Evolutionary conservation across 2,329 filamentous ascomycete genomes (phyloP).

Genomic region (Ceratocystis lukuohia): DNA sequence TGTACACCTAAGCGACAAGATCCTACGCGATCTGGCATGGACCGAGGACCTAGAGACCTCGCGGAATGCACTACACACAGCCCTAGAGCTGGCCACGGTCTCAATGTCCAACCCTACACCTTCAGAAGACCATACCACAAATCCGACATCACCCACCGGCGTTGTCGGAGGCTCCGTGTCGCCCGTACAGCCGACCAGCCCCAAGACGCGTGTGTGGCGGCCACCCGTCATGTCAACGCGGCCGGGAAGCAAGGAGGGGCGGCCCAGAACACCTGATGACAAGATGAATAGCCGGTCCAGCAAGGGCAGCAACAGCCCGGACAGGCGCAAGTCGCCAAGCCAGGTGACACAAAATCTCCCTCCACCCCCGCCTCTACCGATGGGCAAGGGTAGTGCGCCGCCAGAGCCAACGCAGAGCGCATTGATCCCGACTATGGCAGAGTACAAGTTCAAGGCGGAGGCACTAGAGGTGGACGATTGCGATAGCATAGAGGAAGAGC

Average conservation of each 20-base stretch:
- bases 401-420: conserved; percentile 16
- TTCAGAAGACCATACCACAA: neutral
- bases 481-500: conserved; percentile 5
- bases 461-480: conserved; percentile 13
- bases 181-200: neutral
- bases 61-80: neutral
- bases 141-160: neutral
- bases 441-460: neutral
- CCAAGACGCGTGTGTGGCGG: conserved; percentile 9
- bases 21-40: conserved; percentile 14
- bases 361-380: neutral
- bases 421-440: conserved; percentile 15
- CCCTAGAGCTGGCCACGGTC: neutral
- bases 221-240: conserved; percentile 9
- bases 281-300: neutral
- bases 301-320: neutral
- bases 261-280: neutral
- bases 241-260: conserved; percentile 5
- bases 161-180: neutral
- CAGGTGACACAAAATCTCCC: neutral
- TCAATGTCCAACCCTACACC: neutral
- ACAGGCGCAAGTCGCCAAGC: neutral
- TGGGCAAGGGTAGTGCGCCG: conserved; percentile 13
- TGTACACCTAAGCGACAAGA: conserved; percentile 12
- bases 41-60: conserved; percentile 7